Conservation (phyloP, 2,329 filamentous ascomycete species). For the Sporothrix luriei region DNA sequence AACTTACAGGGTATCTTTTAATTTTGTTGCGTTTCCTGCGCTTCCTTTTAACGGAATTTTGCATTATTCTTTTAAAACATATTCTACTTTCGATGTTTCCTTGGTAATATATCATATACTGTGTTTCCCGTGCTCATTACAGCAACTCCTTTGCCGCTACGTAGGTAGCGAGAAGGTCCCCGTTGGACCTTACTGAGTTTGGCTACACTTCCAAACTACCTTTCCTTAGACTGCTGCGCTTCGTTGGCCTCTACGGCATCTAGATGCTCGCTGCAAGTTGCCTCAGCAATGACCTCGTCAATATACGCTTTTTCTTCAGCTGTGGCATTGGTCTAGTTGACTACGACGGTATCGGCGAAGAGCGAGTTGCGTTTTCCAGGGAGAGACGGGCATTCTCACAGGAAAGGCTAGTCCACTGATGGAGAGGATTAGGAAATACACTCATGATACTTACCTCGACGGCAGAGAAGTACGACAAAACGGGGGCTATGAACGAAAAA, state of each 20-base stretch:
- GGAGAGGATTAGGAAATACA: no score
- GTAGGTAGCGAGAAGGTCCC: no score
- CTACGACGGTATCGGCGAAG: slow-evolving; percentile 48
- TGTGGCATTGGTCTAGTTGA: slow-evolving; percentile 29
- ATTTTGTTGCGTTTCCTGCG: neutral
- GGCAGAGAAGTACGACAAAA: slow-evolving; percentile 49
- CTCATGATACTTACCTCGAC: slow-evolving; percentile 2
- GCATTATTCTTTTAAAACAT: neutral
- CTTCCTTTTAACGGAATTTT: neutral
- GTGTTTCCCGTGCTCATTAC: no score
- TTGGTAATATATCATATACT: no score
- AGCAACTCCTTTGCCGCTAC: no score
- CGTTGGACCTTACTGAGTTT: no score
- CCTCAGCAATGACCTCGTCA: slow-evolving; percentile 38
- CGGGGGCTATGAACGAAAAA: slow-evolving; percentile 46
- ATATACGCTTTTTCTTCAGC: slow-evolving; percentile 41
- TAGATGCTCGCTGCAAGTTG: slow-evolving; percentile 22
- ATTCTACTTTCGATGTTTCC: neutral
- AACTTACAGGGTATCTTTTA: neutral
- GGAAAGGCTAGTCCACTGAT: neutral
- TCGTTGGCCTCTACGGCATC: neutral
- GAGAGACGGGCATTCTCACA: slow-evolving; percentile 45
- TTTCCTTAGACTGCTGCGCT: neutral
- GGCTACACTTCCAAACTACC: neutral
- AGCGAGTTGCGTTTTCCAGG: slow-evolving; percentile 56